Evolutionary conservation across 805 yeast genomes (phyloP).

Genomic region (Candida krabiensis): DNA sequence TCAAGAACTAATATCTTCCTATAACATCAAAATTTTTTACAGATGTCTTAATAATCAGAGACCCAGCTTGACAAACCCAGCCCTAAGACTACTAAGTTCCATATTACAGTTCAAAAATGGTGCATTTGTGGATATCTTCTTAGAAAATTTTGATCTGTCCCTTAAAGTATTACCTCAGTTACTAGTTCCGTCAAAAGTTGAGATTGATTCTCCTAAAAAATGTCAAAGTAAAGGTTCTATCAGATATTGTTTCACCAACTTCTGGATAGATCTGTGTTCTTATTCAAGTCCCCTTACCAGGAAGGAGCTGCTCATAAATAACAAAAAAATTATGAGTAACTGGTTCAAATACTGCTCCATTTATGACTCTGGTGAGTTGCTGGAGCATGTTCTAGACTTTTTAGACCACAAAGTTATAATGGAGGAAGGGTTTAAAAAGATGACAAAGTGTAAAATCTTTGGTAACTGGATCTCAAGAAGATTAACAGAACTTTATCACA

Average conservation of each 20-base stretch:
- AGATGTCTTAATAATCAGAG: conserved; percentile 61
- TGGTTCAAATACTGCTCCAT: conserved; percentile 65
- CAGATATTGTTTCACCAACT: conserved; percentile 57
- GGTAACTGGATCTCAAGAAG: conserved; percentile 73
- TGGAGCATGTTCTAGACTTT: conserved; percentile 43
- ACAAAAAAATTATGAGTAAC: conserved; percentile 57
- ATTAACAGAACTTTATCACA: conserved; percentile 48
- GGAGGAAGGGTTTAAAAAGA: conserved; percentile 62
- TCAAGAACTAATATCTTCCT: conserved; percentile 49
- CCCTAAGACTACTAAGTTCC: conserved; percentile 54
- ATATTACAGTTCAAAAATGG: conserved; percentile 52
- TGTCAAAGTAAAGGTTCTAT: conserved; percentile 43
- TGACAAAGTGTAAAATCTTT: conserved; percentile 71
- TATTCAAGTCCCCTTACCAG: conserved; percentile 55
- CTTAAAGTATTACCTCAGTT: conserved; percentile 61
- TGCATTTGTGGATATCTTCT: conserved; percentile 52
- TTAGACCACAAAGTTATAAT: conserved; percentile 51
- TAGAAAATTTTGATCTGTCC: conserved; percentile 67
- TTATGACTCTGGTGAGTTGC: conserved; percentile 48
- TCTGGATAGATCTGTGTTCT: conserved; percentile 57
- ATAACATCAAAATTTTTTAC: conserved; percentile 63
- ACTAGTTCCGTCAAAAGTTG: conserved; percentile 51
- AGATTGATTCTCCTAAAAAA: conserved; percentile 39
- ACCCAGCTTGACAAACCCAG: conserved; percentile 60
- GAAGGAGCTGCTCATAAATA: conserved; percentile 59